These are phyloP conservation scores for Podosphaera fusca DNA, from an alignment of 2,329 filamentous ascomycete genomes.

Conservation along the genomic window DNA sequence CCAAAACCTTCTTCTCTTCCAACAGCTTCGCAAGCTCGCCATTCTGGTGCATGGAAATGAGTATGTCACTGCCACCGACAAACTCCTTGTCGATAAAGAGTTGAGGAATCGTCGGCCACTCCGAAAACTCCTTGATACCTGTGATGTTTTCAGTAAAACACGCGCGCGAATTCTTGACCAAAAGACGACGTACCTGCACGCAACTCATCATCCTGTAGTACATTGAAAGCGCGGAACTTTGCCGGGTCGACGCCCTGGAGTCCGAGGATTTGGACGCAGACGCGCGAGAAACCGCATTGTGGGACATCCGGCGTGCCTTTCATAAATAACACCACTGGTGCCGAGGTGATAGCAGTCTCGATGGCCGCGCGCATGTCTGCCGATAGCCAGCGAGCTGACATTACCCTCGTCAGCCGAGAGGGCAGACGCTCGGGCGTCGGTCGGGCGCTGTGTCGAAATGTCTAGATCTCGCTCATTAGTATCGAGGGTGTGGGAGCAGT, in stretches of 20 bases:
- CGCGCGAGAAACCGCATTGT: conserved; percentile 90
- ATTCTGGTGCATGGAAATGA: conserved; percentile 93
- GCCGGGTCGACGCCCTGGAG: conserved; percentile 83
- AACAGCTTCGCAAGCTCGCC: conserved; percentile 80
- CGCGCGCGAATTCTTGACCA: neutral
- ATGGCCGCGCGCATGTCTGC: conserved; percentile 62
- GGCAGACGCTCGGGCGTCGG: conserved; percentile 11
- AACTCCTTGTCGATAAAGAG: conserved; percentile 92
- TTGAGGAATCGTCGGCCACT: conserved; percentile 97
- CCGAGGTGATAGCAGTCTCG: conserved; percentile 66
- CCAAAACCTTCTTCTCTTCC: conserved; percentile 72
- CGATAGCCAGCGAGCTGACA: conserved; percentile 43
- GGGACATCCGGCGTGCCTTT: conserved; percentile 93
- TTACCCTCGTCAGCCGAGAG: conserved; percentile 2
- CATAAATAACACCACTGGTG: conserved; percentile 96
- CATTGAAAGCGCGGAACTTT: conserved; percentile 97
- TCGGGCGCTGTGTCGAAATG: neutral
- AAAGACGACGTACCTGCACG: conserved; percentile 38
- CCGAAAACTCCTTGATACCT: conserved; percentile 98
- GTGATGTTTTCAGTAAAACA: neutral
- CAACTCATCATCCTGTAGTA: conserved; percentile 74
- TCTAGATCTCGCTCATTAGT: neutral
- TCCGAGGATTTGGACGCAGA: conserved; percentile 82
- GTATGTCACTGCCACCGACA: conserved; percentile 88
- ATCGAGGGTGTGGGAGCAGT: neutral